Percentiles rank a stretch among this genome's conserved stretches.
Evolutionary conservation across 139 green algal species (phyloP).

Genomic region (Astrephomene gubernaculifera): DNA sequence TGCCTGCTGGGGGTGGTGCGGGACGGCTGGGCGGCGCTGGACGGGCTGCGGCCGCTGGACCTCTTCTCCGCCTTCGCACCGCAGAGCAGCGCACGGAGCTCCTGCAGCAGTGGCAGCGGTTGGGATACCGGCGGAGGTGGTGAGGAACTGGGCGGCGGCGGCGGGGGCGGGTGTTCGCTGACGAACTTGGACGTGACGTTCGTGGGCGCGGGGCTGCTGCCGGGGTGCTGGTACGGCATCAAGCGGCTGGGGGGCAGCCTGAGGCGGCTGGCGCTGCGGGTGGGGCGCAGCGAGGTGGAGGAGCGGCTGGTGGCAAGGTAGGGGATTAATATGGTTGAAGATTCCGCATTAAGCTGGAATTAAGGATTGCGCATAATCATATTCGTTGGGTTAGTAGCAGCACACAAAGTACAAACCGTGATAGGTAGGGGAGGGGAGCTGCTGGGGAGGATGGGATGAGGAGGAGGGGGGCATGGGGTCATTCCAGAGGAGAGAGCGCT

Average conservation of each 20-base stretch:
- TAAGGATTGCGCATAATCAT: too few species aligned
- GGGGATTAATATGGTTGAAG: too few species aligned
- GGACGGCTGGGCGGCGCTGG: background rate
- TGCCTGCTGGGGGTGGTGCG: background rate
- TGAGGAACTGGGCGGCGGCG: background rate
- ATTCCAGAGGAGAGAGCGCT: background rate
- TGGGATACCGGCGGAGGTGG: background rate
- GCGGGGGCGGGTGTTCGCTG: background rate
- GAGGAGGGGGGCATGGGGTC: background rate
- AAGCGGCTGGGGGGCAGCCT: constrained; percentile 20
- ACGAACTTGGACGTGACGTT: constrained; percentile 35
- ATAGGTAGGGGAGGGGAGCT: too few species aligned
- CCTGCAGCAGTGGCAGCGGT: background rate
- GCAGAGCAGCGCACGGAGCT: background rate
- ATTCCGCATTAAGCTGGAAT: too few species aligned
- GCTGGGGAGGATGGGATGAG: background rate
- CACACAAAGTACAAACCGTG: too few species aligned
- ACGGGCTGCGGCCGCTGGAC: background rate
- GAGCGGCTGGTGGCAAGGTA: constrained; percentile 26
- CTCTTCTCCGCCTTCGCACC: constrained; percentile 31
- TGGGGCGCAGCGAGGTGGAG: constrained; percentile 19
- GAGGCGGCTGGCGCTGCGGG: constrained; percentile 7
- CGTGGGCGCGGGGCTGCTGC: constrained; percentile 34
- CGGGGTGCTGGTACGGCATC: constrained; percentile 24
- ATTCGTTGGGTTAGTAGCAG: too few species aligned